These are phyloP conservation scores for Eimeria nieschulzi DNA, from an alignment of 169 alveolate genomes.

Conservation along the genomic window DNA sequence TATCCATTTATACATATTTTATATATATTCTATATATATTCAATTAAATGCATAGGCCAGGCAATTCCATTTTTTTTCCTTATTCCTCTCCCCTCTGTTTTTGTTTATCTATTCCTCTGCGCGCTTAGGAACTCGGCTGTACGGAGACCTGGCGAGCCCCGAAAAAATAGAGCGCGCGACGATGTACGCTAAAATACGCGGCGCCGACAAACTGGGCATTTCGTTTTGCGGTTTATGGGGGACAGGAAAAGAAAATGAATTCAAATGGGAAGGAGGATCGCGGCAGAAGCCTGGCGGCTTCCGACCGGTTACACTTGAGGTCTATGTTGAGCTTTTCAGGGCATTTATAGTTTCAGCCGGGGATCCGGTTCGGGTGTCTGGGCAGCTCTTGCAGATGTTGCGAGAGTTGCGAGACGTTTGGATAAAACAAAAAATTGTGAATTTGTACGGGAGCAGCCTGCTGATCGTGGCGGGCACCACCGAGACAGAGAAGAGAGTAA, in stretches of 20 bases:
- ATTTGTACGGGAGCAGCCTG: conserved; percentile 44
- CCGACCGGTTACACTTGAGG: not conserved
- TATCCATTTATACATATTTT: no score
- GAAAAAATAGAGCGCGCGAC: not conserved
- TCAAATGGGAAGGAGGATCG: not conserved
- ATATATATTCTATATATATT: no score
- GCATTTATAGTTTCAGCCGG: not conserved
- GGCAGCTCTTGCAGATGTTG: not conserved
- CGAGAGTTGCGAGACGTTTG: not conserved
- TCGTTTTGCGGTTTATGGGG: conserved; percentile 31
- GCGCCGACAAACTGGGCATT: not conserved
- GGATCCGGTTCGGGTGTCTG: not conserved
- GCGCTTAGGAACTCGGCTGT: conserved; percentile 16
- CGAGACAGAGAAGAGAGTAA: not conserved
- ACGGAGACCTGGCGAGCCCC: conserved; percentile 23
- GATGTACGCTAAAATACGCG: not conserved
- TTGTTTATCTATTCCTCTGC: not conserved
- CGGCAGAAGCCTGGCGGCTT: not conserved
- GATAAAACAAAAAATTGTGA: not conserved
- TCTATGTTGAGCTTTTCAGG: not conserved
- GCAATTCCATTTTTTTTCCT: no score
- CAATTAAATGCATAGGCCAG: no score
- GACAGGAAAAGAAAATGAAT: not conserved
- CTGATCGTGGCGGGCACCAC: conserved; percentile 45
- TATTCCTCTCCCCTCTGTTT: no score